Conservation (phyloP, 2,329 filamentous ascomycete species). For the Aspergillus piperis region DNA sequence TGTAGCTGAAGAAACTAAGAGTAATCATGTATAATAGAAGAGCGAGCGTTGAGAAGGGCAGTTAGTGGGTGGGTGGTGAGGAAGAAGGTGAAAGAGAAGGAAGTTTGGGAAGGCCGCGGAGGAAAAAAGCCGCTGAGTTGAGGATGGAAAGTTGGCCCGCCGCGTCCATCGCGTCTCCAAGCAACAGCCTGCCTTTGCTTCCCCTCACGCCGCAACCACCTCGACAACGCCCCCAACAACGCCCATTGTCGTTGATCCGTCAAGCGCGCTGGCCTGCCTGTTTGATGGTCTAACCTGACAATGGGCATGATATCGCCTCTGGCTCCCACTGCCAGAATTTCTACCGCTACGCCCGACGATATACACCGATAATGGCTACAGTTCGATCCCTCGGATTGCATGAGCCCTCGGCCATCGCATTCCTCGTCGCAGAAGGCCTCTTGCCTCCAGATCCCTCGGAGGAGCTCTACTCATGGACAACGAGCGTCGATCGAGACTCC, state of each 20-base stretch:
- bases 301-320: conserved; percentile 30
- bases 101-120: conserved; percentile 16
- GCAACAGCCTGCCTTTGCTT: conserved; percentile 19
- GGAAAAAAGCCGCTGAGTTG: conserved; percentile 29
- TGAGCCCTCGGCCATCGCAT: conserved; percentile 78
- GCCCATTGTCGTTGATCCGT: not conserved
- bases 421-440: conserved; percentile 78
- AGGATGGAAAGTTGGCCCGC: conserved; percentile 18
- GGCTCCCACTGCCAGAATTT: conserved; percentile 27
- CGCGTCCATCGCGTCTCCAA: conserved; percentile 34
- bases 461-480: conserved; percentile 73
- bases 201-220: conserved; percentile 12
- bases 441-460: conserved; percentile 67
- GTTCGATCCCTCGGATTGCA: conserved; percentile 90
- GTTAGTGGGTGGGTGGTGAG: conserved; percentile 12
- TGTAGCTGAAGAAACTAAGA: not conserved
- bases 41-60: not conserved
- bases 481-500: conserved; percentile 50
- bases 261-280: not conserved
- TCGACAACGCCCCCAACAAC: not conserved
- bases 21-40: not conserved
- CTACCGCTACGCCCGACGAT: conserved; percentile 23
- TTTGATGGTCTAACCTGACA: conserved; percentile 18
- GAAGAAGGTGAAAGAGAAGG: conserved; percentile 4
- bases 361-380: conserved; percentile 69